Base-by-base conservation (phyloP, 805 yeast species). In the Starmerella roubikii region DNA sequence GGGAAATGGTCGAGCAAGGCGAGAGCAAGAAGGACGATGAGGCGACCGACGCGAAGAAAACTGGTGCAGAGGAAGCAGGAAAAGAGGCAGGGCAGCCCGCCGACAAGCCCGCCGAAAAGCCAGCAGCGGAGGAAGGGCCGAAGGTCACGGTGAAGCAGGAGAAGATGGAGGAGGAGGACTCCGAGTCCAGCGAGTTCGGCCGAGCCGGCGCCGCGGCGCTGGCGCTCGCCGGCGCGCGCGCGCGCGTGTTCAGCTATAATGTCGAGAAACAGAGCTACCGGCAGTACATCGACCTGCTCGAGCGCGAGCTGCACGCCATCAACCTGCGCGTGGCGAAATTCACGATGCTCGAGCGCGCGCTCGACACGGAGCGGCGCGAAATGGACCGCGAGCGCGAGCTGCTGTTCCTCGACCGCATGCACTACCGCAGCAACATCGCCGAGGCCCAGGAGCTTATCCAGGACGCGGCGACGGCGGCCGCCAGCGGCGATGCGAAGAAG, bases 261-360 rank as follows among this genome's bases (percentile, higher is more conserved):
- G 48, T 54, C 8, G 55, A 52, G 29, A 46, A 45, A 44, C 84
- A 73, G 76, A 54, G 55, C 52, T 57, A 72, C 35, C 64, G 68
- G 40, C 64, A 77, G 40, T 72, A 73, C 41, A 73, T 69, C 53
- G 78, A 71, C 56, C 68, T 76, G 30, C 72, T 81, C 30, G 78
- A 74, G 48, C 66, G 81, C 46, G 80, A 88, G 39, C 63, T 84
- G 46, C 68, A 76, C 42, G 81, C 83, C 54, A 66, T 88, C 38
- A 84, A 83, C 38, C 55, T 72, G 38, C 88, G 88, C 58, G 64
- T 88, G 49, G 65, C 69, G 26, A 74, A 78, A 50, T 60, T 91
- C 41, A 65, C 69, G 42, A 62, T 68, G 40, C 66, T 88, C 51
- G 97, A 91, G 60, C 67, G 69, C 22, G 58, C 57, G 11, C 54